Base-by-base conservation (phyloP, 1,284 basidiomycete genomes). In the Neolentinus lepideus region DNA sequence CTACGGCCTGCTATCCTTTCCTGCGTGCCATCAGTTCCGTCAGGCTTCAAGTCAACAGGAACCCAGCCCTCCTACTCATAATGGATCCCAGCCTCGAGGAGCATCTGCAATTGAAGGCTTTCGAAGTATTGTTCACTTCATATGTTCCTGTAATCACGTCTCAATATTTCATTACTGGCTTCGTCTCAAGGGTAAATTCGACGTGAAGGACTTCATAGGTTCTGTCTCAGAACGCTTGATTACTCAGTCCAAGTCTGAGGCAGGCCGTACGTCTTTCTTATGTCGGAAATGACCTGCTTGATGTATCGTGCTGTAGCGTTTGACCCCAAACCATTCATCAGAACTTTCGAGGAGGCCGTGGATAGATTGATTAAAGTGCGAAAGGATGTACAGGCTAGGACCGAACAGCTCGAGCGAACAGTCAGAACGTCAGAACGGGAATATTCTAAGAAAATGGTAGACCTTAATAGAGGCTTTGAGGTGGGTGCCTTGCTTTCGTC, bases 401-500 rank as follows among this genome's bases (percentile, higher is more conserved):
- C 92, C 0, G 89, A 94, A 66, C 87, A 90, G 64, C 88, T 97
- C 74, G 94, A 98, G 72, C 92, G 92, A 70, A 88, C 87, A 59
- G 95, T 98, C 14, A 81, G 91, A 52, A 83, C 90, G 1, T 88
- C 94, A 4, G 95, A 99, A 70, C 75, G 92, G 56, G 94, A 98
- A 62, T 99, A 99, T 67, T 90, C 92, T 1, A 91, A 90, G 73
- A 92, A 94, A 70, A 90, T 99, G 79, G 77, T 81, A 19, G 94
- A 98, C 60, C 78, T 99, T 25, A 92, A 94, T 67, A 86, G 86
- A 53, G 93, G 93, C 1, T 99, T 99, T 66, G 93, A 96, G 75
- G 93, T 89, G 62, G 52, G 79, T 67, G 14, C 3, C 21, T 24
- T 11, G 11, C 31, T 8, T 35, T 3, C 22, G 19, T 52, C n/a